These are phyloP conservation scores for Aristolochia californica DNA, from an alignment of 164 flowering plant species.

Conservation along the genomic window DNA sequence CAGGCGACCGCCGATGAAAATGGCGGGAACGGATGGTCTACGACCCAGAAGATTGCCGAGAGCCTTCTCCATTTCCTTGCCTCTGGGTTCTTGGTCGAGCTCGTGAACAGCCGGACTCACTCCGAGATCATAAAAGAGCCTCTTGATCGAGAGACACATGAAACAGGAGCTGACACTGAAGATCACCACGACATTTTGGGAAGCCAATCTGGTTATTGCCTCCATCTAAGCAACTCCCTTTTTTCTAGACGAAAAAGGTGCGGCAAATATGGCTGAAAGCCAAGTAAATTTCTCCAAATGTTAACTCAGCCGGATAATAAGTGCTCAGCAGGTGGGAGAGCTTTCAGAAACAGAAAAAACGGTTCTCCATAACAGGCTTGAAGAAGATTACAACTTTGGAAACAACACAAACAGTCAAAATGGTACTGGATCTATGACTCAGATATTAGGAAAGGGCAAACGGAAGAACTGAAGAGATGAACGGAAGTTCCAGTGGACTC, in stretches of 20 bases:
- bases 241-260: not conserved
- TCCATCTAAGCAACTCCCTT: not conserved
- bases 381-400: too few species aligned
- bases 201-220: not conserved
- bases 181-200: slow-evolving; percentile 28
- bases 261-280: too few species aligned
- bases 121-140: slow-evolving; percentile 25
- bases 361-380: too few species aligned
- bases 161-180: slow-evolving; percentile 32
- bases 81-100: slow-evolving; percentile 27
- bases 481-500: too few species aligned
- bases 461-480: too few species aligned
- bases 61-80: slow-evolving; percentile 30
- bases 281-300: not conserved
- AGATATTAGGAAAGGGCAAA: too few species aligned
- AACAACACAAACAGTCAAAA: too few species aligned
- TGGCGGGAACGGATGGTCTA: slow-evolving; percentile 23
- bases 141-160: slow-evolving; percentile 31
- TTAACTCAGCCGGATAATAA: not conserved
- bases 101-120: slow-evolving; percentile 28
- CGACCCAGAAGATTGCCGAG: slow-evolving; percentile 16
- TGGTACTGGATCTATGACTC: too few species aligned
- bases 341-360: too few species aligned
- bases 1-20: slow-evolving; percentile 28
- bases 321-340: not conserved